Evolutionary conservation across 2,329 filamentous ascomycete species (phyloP), one percentile per base, ranked within the genome.

Genomic region (Fusarium musae): DNA sequence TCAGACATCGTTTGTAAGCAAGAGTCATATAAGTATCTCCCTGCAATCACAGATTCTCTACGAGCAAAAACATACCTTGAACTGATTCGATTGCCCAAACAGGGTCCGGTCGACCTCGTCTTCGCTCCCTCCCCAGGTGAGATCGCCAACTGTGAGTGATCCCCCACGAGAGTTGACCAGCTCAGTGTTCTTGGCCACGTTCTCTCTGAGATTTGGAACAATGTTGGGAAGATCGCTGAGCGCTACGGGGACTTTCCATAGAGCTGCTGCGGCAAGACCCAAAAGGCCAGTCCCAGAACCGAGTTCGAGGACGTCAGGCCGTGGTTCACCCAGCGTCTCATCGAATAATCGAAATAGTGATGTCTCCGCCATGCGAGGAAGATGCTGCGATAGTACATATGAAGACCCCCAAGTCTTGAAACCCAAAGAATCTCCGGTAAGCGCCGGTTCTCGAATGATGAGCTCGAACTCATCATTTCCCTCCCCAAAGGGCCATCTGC

Each of bases 401-500:
- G 95, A 96, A 0, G 95, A 96, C 2, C 93, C 94, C 96, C 96
- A 98, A 0, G 96, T 99, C 82, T 99, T 98, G 80, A 97, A 87
- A 3, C 96, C 96, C 23, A 98, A 86, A 66, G 93, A 93, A 81
- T 98, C 96, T 11, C 93, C 93, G 0, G 94, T 97, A 63, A 98
- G 85, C 2, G 95, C 91, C 4, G 96, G 96, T 80, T 99, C 96
- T 63, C 94, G 89, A 43, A 99, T 90, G 40, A 88, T 87, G 57
- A 99, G 85, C 50, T 91, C 87, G 74, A 95, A 87, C 3, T 82
- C 74, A 32, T 84, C 81, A 32, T 80, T 37, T 49, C 74, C 78
- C 12, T 72, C 76, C 30, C 70, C 77, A 70, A 90, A 88, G 4
- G 87, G 87, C 88, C 88, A 90, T 9, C 81, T 80, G 37, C 88